Evolutionary conservation across 176 grass and related monocot genomes (phyloP).

Genomic region (Aegilops sharonensis): DNA sequence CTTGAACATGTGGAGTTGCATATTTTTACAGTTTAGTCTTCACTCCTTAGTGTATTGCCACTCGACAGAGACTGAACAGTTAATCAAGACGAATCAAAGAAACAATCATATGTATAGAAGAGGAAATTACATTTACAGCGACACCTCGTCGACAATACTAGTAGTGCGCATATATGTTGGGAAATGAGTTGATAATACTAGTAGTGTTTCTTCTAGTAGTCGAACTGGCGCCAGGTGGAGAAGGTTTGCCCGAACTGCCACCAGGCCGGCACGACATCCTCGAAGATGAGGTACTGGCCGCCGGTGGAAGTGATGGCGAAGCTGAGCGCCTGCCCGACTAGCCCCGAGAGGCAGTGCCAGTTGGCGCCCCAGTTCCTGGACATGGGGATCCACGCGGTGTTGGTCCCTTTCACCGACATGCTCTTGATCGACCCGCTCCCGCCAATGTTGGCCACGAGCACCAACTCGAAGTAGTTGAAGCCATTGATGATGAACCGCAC

Average conservation of each 20-base stretch:
- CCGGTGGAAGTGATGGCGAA: constrained; percentile 45
- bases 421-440: constrained; percentile 25
- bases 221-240: constrained; percentile 27
- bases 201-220: constrained; percentile 1
- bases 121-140: too few relatives aligned
- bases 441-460: constrained; percentile 39
- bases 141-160: too few relatives aligned
- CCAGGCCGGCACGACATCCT: background rate
- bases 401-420: constrained; percentile 25
- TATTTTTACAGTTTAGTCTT: too few relatives aligned
- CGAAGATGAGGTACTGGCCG: constrained; percentile 33
- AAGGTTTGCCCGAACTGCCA: constrained; percentile 60
- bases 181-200: too few relatives aligned
- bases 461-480: constrained; percentile 42
- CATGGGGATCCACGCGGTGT: constrained; percentile 26
- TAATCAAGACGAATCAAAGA: too few relatives aligned
- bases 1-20: too few relatives aligned
- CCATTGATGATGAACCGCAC: constrained; percentile 47
- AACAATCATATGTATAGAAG: too few relatives aligned
- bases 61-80: too few relatives aligned
- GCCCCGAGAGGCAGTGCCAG: background rate
- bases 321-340: constrained; percentile 28
- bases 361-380: constrained; percentile 56
- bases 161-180: too few relatives aligned
- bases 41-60: too few relatives aligned